These are phyloP conservation scores for Penicillium griseofulvum DNA, from an alignment of 2,329 filamentous ascomycete genomes.

Conservation along the genomic window DNA sequence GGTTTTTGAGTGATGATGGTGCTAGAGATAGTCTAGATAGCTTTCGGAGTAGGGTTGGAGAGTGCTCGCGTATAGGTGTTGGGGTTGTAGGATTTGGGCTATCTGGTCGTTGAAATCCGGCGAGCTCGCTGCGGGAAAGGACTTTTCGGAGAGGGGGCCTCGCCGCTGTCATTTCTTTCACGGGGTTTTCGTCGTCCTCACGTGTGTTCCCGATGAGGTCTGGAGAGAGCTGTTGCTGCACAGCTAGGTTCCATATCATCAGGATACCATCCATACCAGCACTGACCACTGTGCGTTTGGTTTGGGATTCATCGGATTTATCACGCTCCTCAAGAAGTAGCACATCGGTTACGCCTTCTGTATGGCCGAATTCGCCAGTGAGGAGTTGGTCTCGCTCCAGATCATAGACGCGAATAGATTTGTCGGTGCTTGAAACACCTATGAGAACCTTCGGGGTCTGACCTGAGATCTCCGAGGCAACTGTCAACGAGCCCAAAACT, in stretches of 20 bases:
- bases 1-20: constrained; percentile 32
- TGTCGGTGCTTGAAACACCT: constrained; percentile 91
- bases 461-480: constrained; percentile 53
- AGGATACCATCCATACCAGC: constrained; percentile 78
- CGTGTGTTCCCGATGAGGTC: constrained; percentile 30
- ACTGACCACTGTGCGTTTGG: constrained; percentile 58
- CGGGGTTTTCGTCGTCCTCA: constrained; percentile 41
- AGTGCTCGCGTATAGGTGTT: constrained; percentile 45
- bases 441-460: constrained; percentile 66
- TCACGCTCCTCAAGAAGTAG: constrained; percentile 59
- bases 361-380: constrained; percentile 91
- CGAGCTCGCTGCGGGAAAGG: constrained; percentile 80
- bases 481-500: constrained; percentile 73
- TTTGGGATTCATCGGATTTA: constrained; percentile 44
- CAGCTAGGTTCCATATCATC: constrained; percentile 66
- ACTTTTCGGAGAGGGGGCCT: constrained; percentile 79
- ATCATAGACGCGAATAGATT: constrained; percentile 89
- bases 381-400: constrained; percentile 71
- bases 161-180: constrained; percentile 52
- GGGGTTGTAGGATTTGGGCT: constrained; percentile 44
- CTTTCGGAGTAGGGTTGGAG: constrained; percentile 54
- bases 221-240: constrained; percentile 34
- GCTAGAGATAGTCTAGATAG: constrained; percentile 53
- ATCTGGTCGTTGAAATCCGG: constrained; percentile 66
- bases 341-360: constrained; percentile 85